Percentiles rank a stretch among this genome's conserved stretches.
Conservation (phyloP, 108 stramenopile genomes). For the Skeletonema costatum region DNA sequence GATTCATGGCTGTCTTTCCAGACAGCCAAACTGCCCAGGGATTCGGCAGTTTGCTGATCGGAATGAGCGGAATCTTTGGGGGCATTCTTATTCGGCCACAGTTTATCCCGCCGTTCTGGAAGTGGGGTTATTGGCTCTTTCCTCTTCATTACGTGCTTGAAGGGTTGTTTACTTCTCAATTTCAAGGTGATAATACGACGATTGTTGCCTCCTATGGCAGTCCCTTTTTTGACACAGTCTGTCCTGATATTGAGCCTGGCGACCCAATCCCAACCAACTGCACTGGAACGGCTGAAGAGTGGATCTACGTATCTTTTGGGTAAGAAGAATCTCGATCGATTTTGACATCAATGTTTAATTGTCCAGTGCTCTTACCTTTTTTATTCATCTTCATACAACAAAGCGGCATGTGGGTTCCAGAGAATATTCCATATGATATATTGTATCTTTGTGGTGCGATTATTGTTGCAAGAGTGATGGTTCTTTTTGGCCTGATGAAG, state of each 20-base stretch:
- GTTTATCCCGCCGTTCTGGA: constrained; percentile 47
- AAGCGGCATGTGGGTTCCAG: constrained; percentile 42
- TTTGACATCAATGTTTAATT: background rate
- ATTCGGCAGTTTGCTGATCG: constrained; percentile 52
- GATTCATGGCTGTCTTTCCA: constrained; percentile 55
- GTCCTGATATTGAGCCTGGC: constrained; percentile 15
- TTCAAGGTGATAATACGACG: constrained; percentile 52
- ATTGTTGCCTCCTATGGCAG: constrained; percentile 56
- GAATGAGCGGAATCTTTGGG: constrained; percentile 56
- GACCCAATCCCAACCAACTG: background rate
- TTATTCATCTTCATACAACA: background rate
- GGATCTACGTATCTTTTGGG: constrained; percentile 59
- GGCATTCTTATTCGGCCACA: constrained; percentile 69
- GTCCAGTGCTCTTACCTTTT: background rate
- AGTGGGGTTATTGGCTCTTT: constrained; percentile 53
- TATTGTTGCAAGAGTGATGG: constrained; percentile 45
- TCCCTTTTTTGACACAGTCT: constrained; percentile 50
- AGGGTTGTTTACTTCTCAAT: constrained; percentile 64
- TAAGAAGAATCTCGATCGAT: background rate
- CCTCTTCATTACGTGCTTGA: constrained; percentile 65
- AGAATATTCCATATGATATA: constrained; percentile 54
- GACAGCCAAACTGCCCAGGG: constrained; percentile 60
- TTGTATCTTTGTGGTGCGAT: constrained; percentile 52
- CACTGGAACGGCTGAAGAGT: constrained; percentile 69
- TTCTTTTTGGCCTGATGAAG: constrained; percentile 47